phyloP scores from a whole-genome alignment of 495 filamentous ascomycete species.

The Lentithecium fluviatile region DNA sequence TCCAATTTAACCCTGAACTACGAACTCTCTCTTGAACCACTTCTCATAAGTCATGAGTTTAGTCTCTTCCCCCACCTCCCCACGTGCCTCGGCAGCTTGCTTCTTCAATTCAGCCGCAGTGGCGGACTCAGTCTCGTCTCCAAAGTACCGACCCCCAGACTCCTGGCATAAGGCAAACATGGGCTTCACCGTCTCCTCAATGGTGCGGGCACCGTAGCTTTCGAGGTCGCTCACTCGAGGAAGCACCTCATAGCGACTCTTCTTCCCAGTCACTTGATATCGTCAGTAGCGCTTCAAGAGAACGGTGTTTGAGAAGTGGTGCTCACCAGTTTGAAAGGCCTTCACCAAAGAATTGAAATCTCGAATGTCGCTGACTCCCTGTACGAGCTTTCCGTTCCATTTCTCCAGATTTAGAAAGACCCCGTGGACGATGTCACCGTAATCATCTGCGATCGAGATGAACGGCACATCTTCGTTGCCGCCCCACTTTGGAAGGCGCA shows the following conservation, averaged over 20 bases:
- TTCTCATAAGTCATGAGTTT: constrained; percentile 19
- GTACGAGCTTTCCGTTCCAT: constrained; percentile 18
- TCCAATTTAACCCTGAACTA: no score
- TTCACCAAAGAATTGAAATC: neutral
- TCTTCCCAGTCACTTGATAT: constrained; percentile 18
- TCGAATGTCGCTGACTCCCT: constrained; percentile 24
- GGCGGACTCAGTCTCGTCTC: constrained; percentile 13
- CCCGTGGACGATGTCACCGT: constrained; percentile 43
- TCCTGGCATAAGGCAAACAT: constrained; percentile 23
- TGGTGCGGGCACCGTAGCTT: constrained; percentile 3
- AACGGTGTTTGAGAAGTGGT: neutral
- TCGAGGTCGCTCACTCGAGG: constrained; percentile 12
- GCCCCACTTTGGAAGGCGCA: constrained; percentile 36
- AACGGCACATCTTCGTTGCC: constrained; percentile 40
- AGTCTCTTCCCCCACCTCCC: constrained; percentile 11
- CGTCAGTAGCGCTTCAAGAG: neutral
- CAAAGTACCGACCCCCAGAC: constrained; percentile 17
- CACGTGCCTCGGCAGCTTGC: constrained; percentile 13
- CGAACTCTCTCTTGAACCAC: constrained; percentile 21
- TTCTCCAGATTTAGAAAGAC: constrained; percentile 39
- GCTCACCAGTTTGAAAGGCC: constrained; percentile 23
- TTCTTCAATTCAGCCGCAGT: constrained; percentile 18
- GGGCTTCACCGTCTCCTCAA: constrained; percentile 16
- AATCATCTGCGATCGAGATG: constrained; percentile 40
- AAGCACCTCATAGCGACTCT: constrained; percentile 15